phyloP scores from a whole-genome alignment of 1,139 yeast species.

The Pichia sp. region DNA sequence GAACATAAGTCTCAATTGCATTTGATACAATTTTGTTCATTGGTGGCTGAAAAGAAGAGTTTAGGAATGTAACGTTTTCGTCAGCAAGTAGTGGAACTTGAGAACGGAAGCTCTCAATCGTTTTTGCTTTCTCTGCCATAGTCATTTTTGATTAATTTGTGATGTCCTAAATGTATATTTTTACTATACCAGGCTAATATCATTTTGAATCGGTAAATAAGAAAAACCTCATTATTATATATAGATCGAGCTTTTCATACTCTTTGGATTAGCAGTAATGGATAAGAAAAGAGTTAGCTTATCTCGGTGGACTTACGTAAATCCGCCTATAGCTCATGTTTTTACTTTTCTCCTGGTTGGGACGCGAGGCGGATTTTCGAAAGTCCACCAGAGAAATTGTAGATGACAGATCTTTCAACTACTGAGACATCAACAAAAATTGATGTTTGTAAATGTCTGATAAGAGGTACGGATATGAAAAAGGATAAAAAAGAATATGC shows the following conservation, averaged over 20 bases:
- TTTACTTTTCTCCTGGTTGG: neutral
- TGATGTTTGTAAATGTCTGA: neutral
- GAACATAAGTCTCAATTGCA: neutral
- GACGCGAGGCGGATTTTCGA: neutral
- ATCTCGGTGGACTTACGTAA: neutral
- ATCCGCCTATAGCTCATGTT: neutral
- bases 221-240: too few species aligned
- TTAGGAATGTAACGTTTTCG: neutral
- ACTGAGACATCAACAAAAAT: neutral
- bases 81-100: slow-evolving; percentile 3
- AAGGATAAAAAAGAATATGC: too few species aligned
- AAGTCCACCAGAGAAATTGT: neutral
- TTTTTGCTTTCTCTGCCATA: neutral
- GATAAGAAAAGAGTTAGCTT: neutral
- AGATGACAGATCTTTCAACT: neutral
- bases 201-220: neutral
- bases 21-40: slow-evolving; percentile 2
- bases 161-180: neutral
- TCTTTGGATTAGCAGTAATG: neutral
- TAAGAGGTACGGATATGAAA: neutral
- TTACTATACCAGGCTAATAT: neutral
- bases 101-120: neutral
- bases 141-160: neutral
- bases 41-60: slow-evolving; percentile 3
- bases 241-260: too few species aligned